Percentiles rank a stretch among this genome's conserved stretches.
Conservation (phyloP, 169 alveolate genomes). For the Cryptosporidium tyzzeri region DNA sequence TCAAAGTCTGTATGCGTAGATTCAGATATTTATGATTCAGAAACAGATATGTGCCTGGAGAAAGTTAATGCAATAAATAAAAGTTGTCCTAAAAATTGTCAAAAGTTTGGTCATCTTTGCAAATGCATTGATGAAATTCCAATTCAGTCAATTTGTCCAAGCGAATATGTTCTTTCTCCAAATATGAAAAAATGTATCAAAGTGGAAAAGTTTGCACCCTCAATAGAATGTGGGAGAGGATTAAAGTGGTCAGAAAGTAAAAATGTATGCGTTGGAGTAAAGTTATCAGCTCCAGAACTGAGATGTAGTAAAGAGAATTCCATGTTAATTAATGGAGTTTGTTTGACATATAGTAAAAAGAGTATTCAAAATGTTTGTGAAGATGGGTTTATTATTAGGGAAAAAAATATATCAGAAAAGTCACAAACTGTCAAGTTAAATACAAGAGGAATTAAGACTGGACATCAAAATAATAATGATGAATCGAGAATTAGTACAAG, state of each 20-base stretch:
- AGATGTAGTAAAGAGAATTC: constrained; percentile 53
- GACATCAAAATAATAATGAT: constrained; percentile 4
- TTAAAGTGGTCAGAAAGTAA: constrained; percentile 69
- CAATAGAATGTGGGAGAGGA: constrained; percentile 69
- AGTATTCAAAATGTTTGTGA: constrained; percentile 54
- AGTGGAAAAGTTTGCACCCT: constrained; percentile 47
- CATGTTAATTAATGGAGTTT: constrained; percentile 57
- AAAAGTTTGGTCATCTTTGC: constrained; percentile 44
- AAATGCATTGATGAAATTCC: constrained; percentile 66
- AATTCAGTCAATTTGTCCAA: constrained; percentile 65
- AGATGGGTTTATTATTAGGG: constrained; percentile 40
- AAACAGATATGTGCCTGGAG: constrained; percentile 46
- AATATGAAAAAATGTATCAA: constrained; percentile 9
- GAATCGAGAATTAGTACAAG: background rate
- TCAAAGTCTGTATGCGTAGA: constrained; percentile 59
- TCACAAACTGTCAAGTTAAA: constrained; percentile 15
- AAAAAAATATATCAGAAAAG: background rate
- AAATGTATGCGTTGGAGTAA: constrained; percentile 60
- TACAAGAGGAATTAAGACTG: constrained; percentile 39
- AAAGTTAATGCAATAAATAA: constrained; percentile 49
- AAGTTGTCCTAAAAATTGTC: constrained; percentile 65
- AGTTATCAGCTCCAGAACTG: constrained; percentile 44
- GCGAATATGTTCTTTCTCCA: constrained; percentile 37
- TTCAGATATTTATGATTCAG: constrained; percentile 61
- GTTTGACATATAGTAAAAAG: constrained; percentile 42